phyloP scores from a whole-genome alignment of 176 grass and related monocot species.

The Oryza rufipogon region DNA sequence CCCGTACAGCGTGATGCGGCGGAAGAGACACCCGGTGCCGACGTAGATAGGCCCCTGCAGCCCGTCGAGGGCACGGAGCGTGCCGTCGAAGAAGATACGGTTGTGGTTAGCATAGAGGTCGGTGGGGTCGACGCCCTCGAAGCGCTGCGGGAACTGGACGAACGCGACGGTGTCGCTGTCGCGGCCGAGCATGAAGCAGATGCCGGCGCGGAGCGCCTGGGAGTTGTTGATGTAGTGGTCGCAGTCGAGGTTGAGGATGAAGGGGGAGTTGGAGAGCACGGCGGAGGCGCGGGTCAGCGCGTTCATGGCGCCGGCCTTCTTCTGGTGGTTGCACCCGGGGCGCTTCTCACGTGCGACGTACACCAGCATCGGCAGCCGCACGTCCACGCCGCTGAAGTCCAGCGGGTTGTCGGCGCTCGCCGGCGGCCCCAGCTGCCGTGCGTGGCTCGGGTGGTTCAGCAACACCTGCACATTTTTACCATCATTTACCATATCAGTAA shows the following conservation, averaged over 20 bases:
- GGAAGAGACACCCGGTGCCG: constrained; percentile 72
- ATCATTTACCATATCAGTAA: neutral
- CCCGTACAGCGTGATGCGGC: constrained; percentile 68
- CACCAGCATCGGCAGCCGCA: constrained; percentile 67
- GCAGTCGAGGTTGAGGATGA: constrained; percentile 89
- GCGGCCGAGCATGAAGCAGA: constrained; percentile 85
- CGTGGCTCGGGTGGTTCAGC: constrained; percentile 58
- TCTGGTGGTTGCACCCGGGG: constrained; percentile 77
- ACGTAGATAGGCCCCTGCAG: constrained; percentile 78
- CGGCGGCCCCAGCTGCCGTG: constrained; percentile 40
- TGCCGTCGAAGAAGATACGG: constrained; percentile 83
- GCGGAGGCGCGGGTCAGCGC: constrained; percentile 69
- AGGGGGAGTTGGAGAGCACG: constrained; percentile 67
- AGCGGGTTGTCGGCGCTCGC: constrained; percentile 61
- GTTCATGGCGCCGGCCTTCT: constrained; percentile 97
- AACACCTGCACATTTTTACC: constrained; percentile 54
- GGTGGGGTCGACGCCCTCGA: constrained; percentile 80
- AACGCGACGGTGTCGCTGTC: constrained; percentile 73
- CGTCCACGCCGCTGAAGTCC: constrained; percentile 63
- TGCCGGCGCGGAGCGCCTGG: constrained; percentile 65
- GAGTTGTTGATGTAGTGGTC: constrained; percentile 91
- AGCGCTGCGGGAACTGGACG: constrained; percentile 83
- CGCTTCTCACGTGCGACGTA: constrained; percentile 88
- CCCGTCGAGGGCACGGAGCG: constrained; percentile 67
- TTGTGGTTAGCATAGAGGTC: constrained; percentile 89